These are phyloP conservation scores for Trametes sanguinea DNA, from an alignment of 768 basidiomycete species.

Conservation along the genomic window DNA sequence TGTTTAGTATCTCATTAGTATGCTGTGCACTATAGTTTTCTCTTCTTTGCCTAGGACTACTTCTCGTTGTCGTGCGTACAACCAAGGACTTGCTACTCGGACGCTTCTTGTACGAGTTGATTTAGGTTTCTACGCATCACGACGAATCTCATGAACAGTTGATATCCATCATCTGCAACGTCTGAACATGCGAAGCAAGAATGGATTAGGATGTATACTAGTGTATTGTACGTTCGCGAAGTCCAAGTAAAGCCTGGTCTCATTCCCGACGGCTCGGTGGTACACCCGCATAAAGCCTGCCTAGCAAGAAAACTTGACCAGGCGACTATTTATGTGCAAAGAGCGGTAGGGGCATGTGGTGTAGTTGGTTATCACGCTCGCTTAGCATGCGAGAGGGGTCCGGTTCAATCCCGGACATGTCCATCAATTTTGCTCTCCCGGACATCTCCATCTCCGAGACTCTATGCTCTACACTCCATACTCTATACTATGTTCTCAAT, in stretches of 20 bases:
- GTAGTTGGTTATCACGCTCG: conserved; percentile 19
- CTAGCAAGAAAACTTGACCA: too few relatives aligned
- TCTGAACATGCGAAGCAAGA: too few relatives aligned
- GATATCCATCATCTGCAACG: too few relatives aligned
- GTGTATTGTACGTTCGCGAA: too few relatives aligned
- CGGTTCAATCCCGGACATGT: conserved; percentile 19
- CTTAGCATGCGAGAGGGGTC: conserved; percentile 18
- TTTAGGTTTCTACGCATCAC: conserved; percentile 3
- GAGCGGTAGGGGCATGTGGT: conserved; percentile 19
- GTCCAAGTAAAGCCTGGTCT: too few relatives aligned
- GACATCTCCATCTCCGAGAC: too few relatives aligned
- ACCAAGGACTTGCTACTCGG: conserved; percentile 4
- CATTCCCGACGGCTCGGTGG: too few relatives aligned
- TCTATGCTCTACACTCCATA: too few relatives aligned
- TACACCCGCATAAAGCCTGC: too few relatives aligned
- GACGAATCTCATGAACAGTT: neutral
- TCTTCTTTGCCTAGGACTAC: neutral
- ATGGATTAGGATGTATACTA: too few relatives aligned
- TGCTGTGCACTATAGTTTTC: conserved; percentile 18
- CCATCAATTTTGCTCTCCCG: neutral
- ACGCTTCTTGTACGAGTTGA: neutral
- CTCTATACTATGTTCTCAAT: too few relatives aligned
- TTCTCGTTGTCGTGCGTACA: neutral
- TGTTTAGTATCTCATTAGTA: conserved; percentile 12
- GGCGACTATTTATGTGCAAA: too few relatives aligned